These are phyloP conservation scores for Nymphaea thermarum DNA, from an alignment of 164 flowering plant genomes.

Conservation along the genomic window DNA sequence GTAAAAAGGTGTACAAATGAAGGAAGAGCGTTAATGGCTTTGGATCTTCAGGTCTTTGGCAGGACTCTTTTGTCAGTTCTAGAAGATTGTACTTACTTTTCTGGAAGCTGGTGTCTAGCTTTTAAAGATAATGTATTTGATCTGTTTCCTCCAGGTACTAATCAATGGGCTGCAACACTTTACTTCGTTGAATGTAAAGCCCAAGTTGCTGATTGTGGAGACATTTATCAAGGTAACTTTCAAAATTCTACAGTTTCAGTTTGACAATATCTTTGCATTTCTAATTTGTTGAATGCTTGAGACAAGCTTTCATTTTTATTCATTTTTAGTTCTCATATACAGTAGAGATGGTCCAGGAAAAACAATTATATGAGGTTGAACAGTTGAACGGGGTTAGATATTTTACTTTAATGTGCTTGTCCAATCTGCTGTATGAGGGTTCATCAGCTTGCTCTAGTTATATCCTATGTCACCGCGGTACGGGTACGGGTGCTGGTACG, in stretches of 20 bases:
- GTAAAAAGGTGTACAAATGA: conserved; percentile 92
- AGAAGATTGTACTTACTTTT: neutral
- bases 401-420: too few species aligned
- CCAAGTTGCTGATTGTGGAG: conserved; percentile 76
- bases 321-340: too few species aligned
- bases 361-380: too few species aligned
- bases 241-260: neutral
- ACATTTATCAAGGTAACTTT: conserved; percentile 74
- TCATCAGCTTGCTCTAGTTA: too few species aligned
- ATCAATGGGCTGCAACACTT: conserved; percentile 90
- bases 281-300: too few species aligned
- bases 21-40: conserved; percentile 90
- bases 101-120: neutral
- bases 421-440: too few species aligned
- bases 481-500: too few species aligned
- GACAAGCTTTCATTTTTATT: too few species aligned
- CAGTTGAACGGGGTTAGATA: too few species aligned
- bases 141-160: conserved; percentile 47
- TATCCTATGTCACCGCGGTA: too few species aligned
- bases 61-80: neutral
- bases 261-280: too few species aligned
- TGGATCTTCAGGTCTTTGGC: conserved; percentile 77
- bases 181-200: conserved; percentile 52
- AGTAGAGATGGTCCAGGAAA: too few species aligned
- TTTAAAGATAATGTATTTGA: neutral